Conservation (phyloP, 441 rosid genomes). For the Adansonia madagascariensis region DNA sequence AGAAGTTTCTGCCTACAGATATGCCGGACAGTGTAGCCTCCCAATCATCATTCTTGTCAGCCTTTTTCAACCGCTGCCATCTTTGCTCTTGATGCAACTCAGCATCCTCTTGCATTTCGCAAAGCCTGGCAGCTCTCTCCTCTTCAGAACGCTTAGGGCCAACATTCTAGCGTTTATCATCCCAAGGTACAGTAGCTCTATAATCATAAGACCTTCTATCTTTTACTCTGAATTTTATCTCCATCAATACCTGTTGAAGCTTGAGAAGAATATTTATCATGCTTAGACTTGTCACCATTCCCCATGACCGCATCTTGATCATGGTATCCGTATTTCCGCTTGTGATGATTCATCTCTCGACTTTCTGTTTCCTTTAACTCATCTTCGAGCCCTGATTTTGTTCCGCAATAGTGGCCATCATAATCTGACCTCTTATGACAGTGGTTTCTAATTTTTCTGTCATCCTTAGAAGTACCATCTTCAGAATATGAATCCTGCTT, state of each 20-base stretch:
- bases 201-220: conserved; percentile 28
- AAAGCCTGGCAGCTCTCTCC: conserved; percentile 75
- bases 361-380: conserved; percentile 44
- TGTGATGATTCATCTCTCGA: conserved; percentile 33
- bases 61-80: conserved; percentile 81
- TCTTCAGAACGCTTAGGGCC: conserved; percentile 74
- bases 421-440: conserved; percentile 33
- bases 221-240: conserved; percentile 34
- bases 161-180: conserved; percentile 34
- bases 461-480: conserved; percentile 40
- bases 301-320: conserved; percentile 37
- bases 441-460: conserved; percentile 31
- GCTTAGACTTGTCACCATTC: conserved; percentile 43
- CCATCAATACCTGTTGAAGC: conserved; percentile 28
- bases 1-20: conserved; percentile 61
- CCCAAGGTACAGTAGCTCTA: conserved; percentile 20
- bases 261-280: conserved; percentile 36
- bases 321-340: conserved; percentile 41
- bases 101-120: conserved; percentile 80
- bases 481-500: conserved; percentile 45
- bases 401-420: conserved; percentile 39
- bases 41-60: conserved; percentile 69
- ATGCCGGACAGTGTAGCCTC: conserved; percentile 52
- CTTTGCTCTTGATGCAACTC: conserved; percentile 87
- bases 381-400: conserved; percentile 38